Evolutionary conservation across 352 stramenopile species (phyloP).

Genomic region (Globisporangium barbulae): DNA sequence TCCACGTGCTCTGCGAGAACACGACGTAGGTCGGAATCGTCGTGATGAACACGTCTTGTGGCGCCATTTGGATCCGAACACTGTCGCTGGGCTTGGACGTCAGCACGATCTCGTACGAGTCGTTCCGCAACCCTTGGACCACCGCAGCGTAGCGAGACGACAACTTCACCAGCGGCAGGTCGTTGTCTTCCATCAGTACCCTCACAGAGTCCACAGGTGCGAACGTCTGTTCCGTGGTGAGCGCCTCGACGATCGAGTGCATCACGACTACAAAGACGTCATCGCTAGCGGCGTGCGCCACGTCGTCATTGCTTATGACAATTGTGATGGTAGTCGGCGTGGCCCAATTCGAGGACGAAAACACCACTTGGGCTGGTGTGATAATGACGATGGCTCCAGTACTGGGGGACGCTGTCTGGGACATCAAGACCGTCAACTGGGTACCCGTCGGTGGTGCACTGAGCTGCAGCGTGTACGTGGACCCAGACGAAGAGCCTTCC

Average conservation of each 20-base stretch:
- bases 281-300: conserved; percentile 16
- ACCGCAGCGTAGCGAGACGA: conserved; percentile 46
- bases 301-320: conserved; percentile 20
- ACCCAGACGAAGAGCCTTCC: conserved; percentile 25
- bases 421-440: conserved; percentile 6
- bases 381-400: conserved; percentile 18
- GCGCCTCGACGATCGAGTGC: conserved; percentile 33
- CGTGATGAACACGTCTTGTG: conserved; percentile 14
- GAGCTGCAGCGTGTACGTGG: conserved; percentile 39
- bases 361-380: conserved; percentile 30
- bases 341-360: conserved; percentile 50
- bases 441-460: conserved; percentile 31
- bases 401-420: neutral
- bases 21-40: conserved; percentile 24
- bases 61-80: conserved; percentile 33
- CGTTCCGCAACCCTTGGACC: conserved; percentile 39
- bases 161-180: conserved; percentile 50
- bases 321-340: conserved; percentile 27
- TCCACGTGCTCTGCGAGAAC: conserved; percentile 41
- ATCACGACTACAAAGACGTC: conserved; percentile 22
- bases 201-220: conserved; percentile 24
- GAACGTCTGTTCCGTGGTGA: conserved; percentile 32
- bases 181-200: conserved; percentile 47
- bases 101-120: conserved; percentile 49
- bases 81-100: conserved; percentile 35